These are phyloP conservation scores for Arxiozyma bovina DNA, from an alignment of 1,139 yeast species.

Conservation along the genomic window DNA sequence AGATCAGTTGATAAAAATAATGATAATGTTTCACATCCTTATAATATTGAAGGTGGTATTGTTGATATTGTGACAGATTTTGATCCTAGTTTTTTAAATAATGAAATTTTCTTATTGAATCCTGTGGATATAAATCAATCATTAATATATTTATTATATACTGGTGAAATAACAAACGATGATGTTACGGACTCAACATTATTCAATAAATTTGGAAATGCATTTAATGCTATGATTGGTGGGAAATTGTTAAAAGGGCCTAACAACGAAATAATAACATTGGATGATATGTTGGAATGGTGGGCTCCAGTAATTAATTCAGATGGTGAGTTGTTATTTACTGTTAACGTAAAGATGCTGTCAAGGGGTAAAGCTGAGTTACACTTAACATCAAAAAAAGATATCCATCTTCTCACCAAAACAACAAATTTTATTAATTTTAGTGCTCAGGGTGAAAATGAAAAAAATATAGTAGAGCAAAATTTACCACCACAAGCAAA, in stretches of 20 bases:
- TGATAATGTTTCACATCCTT: not conserved
- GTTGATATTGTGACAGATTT: conserved; percentile 15
- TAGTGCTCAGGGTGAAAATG: not conserved
- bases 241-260: conserved; percentile 15
- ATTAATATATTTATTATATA: conserved; percentile 14
- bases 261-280: conserved; percentile 9
- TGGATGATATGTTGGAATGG: conserved; percentile 21
- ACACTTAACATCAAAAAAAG: not conserved
- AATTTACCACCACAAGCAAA: not conserved
- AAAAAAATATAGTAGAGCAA: not conserved
- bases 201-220: conserved; percentile 14
- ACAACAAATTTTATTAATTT: not conserved
- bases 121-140: conserved; percentile 8
- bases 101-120: conserved; percentile 19
- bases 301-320: conserved; percentile 18
- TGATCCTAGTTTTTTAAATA: conserved; percentile 22
- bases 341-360: not conserved
- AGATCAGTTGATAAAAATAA: conserved; percentile 1
- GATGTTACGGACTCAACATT: not conserved
- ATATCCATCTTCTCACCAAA: not conserved
- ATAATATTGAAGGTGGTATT: conserved; percentile 2
- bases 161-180: conserved; percentile 9
- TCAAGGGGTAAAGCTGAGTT: not conserved
- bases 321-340: conserved; percentile 10
- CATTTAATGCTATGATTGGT: conserved; percentile 16